Percentiles rank a stretch among this genome's conserved stretches.
Evolutionary conservation across 768 basidiomycete species (phyloP).

Genomic region (Crassisporium funariophilum): DNA sequence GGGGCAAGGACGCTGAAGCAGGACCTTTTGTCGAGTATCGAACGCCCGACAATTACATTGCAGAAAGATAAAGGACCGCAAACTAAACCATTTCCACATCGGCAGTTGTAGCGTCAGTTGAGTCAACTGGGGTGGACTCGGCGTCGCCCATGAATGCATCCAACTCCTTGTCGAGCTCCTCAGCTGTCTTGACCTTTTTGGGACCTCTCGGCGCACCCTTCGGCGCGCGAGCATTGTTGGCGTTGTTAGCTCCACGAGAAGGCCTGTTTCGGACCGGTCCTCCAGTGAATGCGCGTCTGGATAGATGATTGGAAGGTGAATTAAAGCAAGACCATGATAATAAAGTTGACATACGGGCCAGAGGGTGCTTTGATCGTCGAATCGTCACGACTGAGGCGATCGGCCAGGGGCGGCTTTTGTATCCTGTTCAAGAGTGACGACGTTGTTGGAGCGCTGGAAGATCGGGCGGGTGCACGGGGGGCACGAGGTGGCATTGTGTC

Average conservation of each 20-base stretch:
- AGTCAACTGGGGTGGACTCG: slow-evolving; percentile 22
- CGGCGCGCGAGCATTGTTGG: slow-evolving; percentile 16
- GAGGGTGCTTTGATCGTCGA: slow-evolving; percentile 32
- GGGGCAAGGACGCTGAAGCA: background rate
- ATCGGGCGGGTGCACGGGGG: slow-evolving; percentile 43
- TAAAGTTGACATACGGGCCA: slow-evolving; percentile 36
- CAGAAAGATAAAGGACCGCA: background rate
- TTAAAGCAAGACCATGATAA: background rate
- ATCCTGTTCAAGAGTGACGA: slow-evolving; percentile 73
- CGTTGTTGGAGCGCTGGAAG: slow-evolving; percentile 53
- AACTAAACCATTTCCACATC: slow-evolving; percentile 60
- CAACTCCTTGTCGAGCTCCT: slow-evolving; percentile 85
- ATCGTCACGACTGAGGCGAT: slow-evolving; percentile 60
- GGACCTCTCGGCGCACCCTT: slow-evolving; percentile 32
- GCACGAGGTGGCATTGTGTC: slow-evolving; percentile 51
- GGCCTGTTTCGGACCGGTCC: slow-evolving; percentile 54
- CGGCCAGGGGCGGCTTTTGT: slow-evolving; percentile 69
- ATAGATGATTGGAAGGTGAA: background rate
- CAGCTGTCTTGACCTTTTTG: slow-evolving; percentile 69
- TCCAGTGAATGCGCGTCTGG: slow-evolving; percentile 34
- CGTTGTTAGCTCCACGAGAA: slow-evolving; percentile 14
- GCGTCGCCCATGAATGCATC: slow-evolving; percentile 83
- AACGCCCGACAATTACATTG: background rate
- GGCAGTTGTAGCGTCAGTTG: slow-evolving; percentile 15
- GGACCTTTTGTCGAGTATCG: background rate